Base-by-base conservation (phyloP, 805 yeast species). In the Kazachstania kunashirensis region DNA sequence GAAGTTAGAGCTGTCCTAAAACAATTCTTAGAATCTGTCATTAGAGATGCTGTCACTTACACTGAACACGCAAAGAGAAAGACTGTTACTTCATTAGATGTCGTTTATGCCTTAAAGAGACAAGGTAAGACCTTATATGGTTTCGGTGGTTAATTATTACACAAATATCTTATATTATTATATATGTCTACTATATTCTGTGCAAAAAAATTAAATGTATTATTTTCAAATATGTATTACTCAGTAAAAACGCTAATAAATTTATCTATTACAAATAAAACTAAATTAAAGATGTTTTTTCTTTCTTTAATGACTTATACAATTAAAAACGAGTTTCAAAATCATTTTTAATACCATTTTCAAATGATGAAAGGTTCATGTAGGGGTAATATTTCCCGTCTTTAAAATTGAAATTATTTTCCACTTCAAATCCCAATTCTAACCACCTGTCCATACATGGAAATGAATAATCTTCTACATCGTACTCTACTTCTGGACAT, bases 11-110 rank as follows among this genome's bases (percentile, higher is more conserved):
- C 81, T 54, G 96, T 89, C 53, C 76, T 88, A 53, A 86, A 86
- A 71, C 74, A 94, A 42, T 88, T 88, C 83, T 79, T 88, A 65
- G 95, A 85, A 73, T 80, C 82, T 64, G 96, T 89, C 54, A 89
- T 88, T 71, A 84, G 96, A 76, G 96, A 89, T 60, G 96, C 97
- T 59, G 96, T 89, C 60, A 85, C 96, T 61, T 88, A 88, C 77
- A 89, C 97, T 56, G 97, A 89, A 75, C 96, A 88, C 80, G 97
- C 96, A 61, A 89, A 89, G 89, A 85, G 97, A 81, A 88, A 88
- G 84, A 88, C 97, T 51, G 97, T 89, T 59, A 89, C 97, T 55
- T 86, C 97, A 47, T 79, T 89, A 61, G 97, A 89, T 66, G 96
- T 89, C 55, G 96, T 89, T 59, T 89, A 89, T 70, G 97, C 97